These are phyloP conservation scores for Handroanthus guayacan DNA, from an alignment of 257 asterid genomes.

Conservation along the genomic window DNA sequence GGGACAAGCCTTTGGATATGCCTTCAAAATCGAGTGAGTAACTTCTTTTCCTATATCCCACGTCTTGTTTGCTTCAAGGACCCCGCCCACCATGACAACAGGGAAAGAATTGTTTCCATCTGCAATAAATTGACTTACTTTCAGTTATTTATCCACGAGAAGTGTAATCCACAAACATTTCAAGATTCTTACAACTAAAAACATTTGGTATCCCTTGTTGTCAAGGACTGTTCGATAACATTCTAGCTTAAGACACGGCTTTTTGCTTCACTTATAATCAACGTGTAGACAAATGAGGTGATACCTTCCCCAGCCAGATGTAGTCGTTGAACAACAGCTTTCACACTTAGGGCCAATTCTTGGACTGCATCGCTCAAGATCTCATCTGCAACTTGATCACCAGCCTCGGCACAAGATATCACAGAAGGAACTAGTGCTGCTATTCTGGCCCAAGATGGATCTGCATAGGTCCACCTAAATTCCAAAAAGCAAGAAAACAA, in stretches of 20 bases:
- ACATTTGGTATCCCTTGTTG: neutral
- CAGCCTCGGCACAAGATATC: slow-evolving; percentile 92
- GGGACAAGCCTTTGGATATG: slow-evolving; percentile 74
- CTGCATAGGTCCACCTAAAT: slow-evolving; percentile 99
- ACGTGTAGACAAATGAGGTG: slow-evolving; percentile 26
- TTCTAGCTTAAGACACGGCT: neutral
- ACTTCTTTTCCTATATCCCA: slow-evolving; percentile 93
- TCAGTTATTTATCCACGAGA: slow-evolving; percentile 21
- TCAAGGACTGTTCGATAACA: neutral
- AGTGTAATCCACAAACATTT: slow-evolving; percentile 11
- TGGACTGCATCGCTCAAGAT: slow-evolving; percentile 77
- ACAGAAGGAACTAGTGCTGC: slow-evolving; percentile 96
- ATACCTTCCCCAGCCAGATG: slow-evolving; percentile 84
- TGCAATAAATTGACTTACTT: slow-evolving; percentile 46
- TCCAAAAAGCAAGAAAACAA: slow-evolving; percentile 62
- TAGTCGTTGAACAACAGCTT: slow-evolving; percentile 85
- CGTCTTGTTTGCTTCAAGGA: slow-evolving; percentile 77
- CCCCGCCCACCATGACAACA: slow-evolving; percentile 94
- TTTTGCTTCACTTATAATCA: slow-evolving; percentile 3
- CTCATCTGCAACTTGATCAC: slow-evolving; percentile 82
- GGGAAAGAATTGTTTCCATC: slow-evolving; percentile 82
- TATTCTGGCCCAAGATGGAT: slow-evolving; percentile 97
- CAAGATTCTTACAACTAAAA: slow-evolving; percentile 23
- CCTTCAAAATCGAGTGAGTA: slow-evolving; percentile 61
- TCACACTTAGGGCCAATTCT: slow-evolving; percentile 82